Percentiles rank a stretch among this genome's conserved stretches.
Conservation (phyloP, 495 filamentous ascomycete species). For the Lasiosphaeria miniovina region DNA sequence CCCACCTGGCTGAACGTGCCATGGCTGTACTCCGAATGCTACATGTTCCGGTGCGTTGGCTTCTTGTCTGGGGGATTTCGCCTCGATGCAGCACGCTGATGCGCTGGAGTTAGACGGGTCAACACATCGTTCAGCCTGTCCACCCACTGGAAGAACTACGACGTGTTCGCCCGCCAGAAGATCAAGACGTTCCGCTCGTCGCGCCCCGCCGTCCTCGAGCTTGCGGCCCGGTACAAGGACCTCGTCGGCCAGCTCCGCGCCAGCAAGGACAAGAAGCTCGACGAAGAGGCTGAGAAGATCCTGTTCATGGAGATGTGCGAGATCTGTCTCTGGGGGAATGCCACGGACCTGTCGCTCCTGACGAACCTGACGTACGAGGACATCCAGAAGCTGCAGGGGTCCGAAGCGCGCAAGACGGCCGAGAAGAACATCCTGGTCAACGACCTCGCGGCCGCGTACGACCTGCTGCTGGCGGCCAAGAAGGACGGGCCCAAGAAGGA, state of each 20-base stretch:
- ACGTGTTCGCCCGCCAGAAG: constrained; percentile 90
- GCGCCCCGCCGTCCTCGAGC: constrained; percentile 83
- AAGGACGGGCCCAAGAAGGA: constrained; percentile 48
- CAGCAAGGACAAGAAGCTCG: constrained; percentile 39
- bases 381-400: constrained; percentile 92
- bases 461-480: constrained; percentile 63
- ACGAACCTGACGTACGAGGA: constrained; percentile 91
- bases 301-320: constrained; percentile 93
- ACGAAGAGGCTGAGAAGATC: constrained; percentile 67
- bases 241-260: constrained; percentile 64
- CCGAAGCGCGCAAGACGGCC: constrained; percentile 73
- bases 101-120: constrained; percentile 59
- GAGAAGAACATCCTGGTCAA: constrained; percentile 90
- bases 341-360: constrained; percentile 88
- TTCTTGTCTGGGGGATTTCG: neutral
- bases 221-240: constrained; percentile 81
- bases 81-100: neutral
- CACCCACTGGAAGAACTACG: constrained; percentile 84
- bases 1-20: constrained; percentile 78
- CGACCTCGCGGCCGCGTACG: constrained; percentile 71
- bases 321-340: constrained; percentile 97
- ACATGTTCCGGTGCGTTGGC: constrained; percentile 69
- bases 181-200: constrained; percentile 90
- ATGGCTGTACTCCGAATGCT: constrained; percentile 93
- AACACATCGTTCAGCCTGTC: constrained; percentile 73